Base-by-base conservation (phyloP, 768 basidiomycete species). In the Russula emetica region DNA sequence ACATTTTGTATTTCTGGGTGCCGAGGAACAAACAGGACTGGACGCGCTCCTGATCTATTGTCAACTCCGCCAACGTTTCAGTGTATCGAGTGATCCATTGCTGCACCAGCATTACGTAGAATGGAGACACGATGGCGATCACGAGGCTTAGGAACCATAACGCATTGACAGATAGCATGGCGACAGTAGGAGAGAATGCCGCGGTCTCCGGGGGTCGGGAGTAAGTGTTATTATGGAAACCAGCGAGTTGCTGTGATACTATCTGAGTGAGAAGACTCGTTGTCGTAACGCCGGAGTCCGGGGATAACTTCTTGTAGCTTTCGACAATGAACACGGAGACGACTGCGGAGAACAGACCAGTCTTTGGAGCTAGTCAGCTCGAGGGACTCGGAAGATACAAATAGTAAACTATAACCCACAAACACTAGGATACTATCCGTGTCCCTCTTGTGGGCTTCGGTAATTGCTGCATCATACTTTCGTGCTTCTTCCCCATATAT, bases 301-400 rank as follows among this genome's bases (percentile, higher is more conserved):
- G 57, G 45, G 64, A 61, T 18, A 71, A 54, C n/a, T 57, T 49
- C 28, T 69, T 56, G 26, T 64, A 68, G 22, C 68, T 61, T 55
- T 68, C 60, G 32, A 71, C 44, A n/a, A 68, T 36, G 45, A 71
- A 69, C 1, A 65, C 49, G 3, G 69, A 65, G 5, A 69, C 59
- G 14, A 66, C 66, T 2, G 67, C 69, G 24, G 71, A 69, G 57
- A 71, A 70, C 0, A 71, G 63, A 47, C 71, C 70, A 0, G 71
- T 67, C 71, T 71, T 34, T 32, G 22, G 14, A n/a, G 26, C 14
- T 9, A 3, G 20, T 36, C 28, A 67, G 9, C 26, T 1, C 32
- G 18, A 32, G 18, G 3, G 20, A n/a, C n/a, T n/a, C n/a, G n/a
- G n/a, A 34, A 3, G 1, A 30, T 26, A 18, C 16, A 3, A 22